These are phyloP conservation scores for Pogostemon cablin DNA, from an alignment of 257 asterid genomes.

Conservation along the genomic window DNA sequence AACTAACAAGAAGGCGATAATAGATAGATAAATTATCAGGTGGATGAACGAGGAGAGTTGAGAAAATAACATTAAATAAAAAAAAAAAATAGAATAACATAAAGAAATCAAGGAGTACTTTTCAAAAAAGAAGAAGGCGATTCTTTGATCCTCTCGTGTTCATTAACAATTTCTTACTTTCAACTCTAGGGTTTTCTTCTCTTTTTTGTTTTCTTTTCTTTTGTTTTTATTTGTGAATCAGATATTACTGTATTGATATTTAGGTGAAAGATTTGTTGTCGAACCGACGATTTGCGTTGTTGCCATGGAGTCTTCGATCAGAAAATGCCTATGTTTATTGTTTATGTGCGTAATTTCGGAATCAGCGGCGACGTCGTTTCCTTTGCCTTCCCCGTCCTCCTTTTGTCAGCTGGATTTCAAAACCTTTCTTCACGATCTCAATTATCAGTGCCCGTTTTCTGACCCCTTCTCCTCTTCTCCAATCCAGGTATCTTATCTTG, in stretches of 20 bases:
- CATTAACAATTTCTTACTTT: constrained; percentile 13
- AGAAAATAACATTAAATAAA: not conserved
- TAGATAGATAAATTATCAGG: constrained; percentile 10
- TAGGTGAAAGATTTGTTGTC: constrained; percentile 14
- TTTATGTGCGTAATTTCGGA: constrained; percentile 38
- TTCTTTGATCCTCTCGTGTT: constrained; percentile 17
- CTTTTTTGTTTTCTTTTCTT: not conserved
- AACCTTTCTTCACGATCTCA: constrained; percentile 53
- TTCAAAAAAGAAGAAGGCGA: not conserved
- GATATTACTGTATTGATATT: not conserved
- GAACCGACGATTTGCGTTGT: constrained; percentile 6
- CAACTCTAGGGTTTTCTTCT: constrained; percentile 27
- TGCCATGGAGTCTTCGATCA: constrained; percentile 39
- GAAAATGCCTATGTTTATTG: constrained; percentile 32
- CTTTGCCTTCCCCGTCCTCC: constrained; percentile 32
- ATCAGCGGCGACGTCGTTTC: constrained; percentile 40
- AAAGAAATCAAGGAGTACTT: not conserved
- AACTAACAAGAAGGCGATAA: not conserved
- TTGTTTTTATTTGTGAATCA: not conserved
- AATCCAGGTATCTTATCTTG: constrained; percentile 40
- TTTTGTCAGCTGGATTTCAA: constrained; percentile 37
- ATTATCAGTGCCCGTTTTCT: constrained; percentile 50
- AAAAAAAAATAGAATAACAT: not conserved
- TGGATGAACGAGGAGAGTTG: constrained; percentile 29
- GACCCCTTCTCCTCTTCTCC: constrained; percentile 40